A percentile compares a stretch with the other conserved stretches of the same genome.
These are phyloP conservation scores for Scleromitrula shiraiana DNA, from an alignment of 2,329 filamentous ascomycete species.

Conservation along the genomic window DNA sequence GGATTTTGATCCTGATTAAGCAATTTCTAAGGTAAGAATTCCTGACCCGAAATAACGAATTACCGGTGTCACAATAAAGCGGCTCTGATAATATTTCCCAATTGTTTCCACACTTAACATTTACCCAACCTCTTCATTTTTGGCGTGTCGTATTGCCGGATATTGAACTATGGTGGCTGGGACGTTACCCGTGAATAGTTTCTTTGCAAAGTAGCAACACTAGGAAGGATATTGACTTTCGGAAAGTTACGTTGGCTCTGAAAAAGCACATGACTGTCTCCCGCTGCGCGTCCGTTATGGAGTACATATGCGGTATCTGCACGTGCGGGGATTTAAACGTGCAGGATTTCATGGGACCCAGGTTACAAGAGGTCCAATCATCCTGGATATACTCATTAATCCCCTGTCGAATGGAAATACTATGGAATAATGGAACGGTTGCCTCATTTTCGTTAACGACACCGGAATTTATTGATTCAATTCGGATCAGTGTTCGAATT, in stretches of 20 bases:
- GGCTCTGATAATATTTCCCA: not conserved
- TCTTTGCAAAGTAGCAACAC: no score
- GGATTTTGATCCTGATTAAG: constrained; percentile 1
- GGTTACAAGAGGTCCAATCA: constrained; percentile 16
- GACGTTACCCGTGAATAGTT: not conserved
- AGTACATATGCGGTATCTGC: constrained; percentile 16
- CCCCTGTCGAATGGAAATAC: constrained; percentile 14
- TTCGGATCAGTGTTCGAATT: not conserved
- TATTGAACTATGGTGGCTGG: constrained; percentile 1
- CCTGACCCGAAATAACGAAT: not conserved
- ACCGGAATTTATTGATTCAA: not conserved
- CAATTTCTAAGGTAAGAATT: not conserved
- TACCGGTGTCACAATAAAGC: constrained; percentile 1
- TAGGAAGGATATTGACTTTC: no score
- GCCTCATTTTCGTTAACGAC: constrained; percentile 12
- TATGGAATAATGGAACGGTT: constrained; percentile 4
- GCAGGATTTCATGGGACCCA: constrained; percentile 12
- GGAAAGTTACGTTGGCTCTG: constrained; percentile 3
- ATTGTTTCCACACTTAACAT: not conserved
- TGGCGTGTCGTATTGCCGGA: not conserved
- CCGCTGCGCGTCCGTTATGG: constrained; percentile 19
- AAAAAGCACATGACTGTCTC: constrained; percentile 20
- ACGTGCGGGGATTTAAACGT: constrained; percentile 17
- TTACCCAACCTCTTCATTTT: constrained; percentile 6
- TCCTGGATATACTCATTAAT: not conserved